Conservation (phyloP, 2,329 filamentous ascomycete species). For the Curvularia spicifera region DNA sequence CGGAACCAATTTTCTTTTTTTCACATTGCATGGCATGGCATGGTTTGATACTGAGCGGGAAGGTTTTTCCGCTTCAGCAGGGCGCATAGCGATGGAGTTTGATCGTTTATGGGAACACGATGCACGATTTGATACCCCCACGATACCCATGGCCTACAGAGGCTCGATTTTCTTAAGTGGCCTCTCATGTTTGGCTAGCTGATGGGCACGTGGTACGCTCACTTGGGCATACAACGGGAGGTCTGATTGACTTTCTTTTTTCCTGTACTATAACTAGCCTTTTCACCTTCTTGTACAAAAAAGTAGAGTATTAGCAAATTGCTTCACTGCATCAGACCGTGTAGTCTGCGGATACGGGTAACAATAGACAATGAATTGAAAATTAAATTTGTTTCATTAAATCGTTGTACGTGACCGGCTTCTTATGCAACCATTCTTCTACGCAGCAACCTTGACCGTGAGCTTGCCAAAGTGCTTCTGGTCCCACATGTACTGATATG, state of each 20-base stretch:
- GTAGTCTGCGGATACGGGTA: neutral
- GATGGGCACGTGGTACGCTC: conserved; percentile 1
- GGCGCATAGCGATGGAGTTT: conserved; percentile 23
- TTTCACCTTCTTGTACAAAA: conserved; percentile 1
- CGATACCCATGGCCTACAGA: conserved; percentile 16
- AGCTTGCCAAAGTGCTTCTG: conserved; percentile 55
- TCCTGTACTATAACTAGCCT: neutral
- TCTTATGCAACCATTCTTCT: neutral
- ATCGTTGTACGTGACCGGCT: neutral
- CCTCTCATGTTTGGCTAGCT: conserved; percentile 6
- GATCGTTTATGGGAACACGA: conserved; percentile 19
- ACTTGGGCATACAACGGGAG: neutral
- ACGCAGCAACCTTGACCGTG: conserved; percentile 39
- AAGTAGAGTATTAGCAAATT: neutral
- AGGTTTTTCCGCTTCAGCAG: neutral
- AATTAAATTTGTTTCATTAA: neutral
- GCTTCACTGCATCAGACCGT: neutral
- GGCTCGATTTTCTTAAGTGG: conserved; percentile 13
- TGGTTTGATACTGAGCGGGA: neutral
- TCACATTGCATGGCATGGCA: conserved; percentile 7
- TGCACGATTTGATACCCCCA: conserved; percentile 24
- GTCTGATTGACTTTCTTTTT: neutral
- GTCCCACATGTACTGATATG: conserved; percentile 57
- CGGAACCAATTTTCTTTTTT: conserved; percentile 3
- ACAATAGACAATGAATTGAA: neutral